Conservation (phyloP, 2,329 filamentous ascomycete species). For the Talaromyces islandicus region DNA sequence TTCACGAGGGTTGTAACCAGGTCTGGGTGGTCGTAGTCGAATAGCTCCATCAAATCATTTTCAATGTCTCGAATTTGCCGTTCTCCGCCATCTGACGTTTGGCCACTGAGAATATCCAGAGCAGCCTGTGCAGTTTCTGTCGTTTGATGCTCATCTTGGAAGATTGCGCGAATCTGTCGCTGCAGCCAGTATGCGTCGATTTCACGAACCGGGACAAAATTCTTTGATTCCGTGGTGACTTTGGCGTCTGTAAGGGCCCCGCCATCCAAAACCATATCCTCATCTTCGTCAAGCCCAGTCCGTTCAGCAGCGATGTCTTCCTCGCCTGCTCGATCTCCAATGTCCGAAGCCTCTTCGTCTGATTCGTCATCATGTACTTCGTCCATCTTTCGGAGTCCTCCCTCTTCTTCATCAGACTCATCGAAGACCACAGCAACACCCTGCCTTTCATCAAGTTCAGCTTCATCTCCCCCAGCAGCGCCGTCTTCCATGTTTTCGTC, state of each 20-base stretch:
- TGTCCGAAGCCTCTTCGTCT: conserved; percentile 62
- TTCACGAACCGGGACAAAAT: conserved; percentile 71
- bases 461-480: conserved; percentile 57
- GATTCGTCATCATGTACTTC: conserved; percentile 79
- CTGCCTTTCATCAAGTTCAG: conserved; percentile 86
- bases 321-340: conserved; percentile 49
- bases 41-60: conserved; percentile 96
- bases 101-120: conserved; percentile 72
- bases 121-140: conserved; percentile 87
- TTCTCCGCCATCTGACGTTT: conserved; percentile 68
- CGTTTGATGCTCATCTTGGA: conserved; percentile 85
- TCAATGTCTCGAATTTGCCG: conserved; percentile 88
- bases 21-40: conserved; percentile 94
- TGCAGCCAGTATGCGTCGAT: conserved; percentile 98
- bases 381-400: conserved; percentile 67
- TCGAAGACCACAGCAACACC: conserved; percentile 98
- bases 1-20: conserved; percentile 84
- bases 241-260: conserved; percentile 43
- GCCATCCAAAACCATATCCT: conserved; percentile 79
- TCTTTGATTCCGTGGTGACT: conserved; percentile 43
- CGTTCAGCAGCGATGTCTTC: conserved; percentile 42
- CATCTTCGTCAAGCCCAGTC: conserved; percentile 45
- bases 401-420: conserved; percentile 81
- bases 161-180: conserved; percentile 80
- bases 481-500: conserved; percentile 79